Conservation (phyloP, 805 yeast species). For the Candida michaelii region DNA sequence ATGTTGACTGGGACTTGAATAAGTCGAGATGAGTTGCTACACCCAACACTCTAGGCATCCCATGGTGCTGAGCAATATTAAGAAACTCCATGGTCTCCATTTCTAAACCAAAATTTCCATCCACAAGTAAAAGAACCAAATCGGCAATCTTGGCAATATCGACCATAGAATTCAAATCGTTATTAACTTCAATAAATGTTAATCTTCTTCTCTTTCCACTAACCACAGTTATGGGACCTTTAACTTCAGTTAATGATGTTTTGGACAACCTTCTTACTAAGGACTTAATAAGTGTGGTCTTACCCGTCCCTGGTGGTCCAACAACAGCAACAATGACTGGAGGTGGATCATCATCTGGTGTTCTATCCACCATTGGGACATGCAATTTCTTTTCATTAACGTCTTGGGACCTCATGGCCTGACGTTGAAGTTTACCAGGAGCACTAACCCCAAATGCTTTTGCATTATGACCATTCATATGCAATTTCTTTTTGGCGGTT, state of each 20-base stretch:
- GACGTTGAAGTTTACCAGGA: conserved; percentile 82
- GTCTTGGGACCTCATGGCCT: conserved; percentile 84
- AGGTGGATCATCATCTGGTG: conserved; percentile 97
- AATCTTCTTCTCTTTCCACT: conserved; percentile 91
- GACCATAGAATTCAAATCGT: conserved; percentile 92
- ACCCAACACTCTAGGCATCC: conserved; percentile 97
- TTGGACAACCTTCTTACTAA: conserved; percentile 85
- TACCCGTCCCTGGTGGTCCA: conserved; percentile 99
- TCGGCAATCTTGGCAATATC: conserved; percentile 96
- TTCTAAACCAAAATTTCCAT: conserved; percentile 97
- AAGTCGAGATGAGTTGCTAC: conserved; percentile 94
- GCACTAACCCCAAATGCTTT: conserved; percentile 48
- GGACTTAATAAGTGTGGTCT: conserved; percentile 88
- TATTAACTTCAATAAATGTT: conserved; percentile 89
- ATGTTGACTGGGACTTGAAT: conserved; percentile 83
- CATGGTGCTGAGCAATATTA: conserved; percentile 95
- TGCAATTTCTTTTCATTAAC: conserved; percentile 79
- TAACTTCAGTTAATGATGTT: conserved; percentile 78
- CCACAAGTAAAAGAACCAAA: conserved; percentile 81
- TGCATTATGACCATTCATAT: conserved; percentile 67
- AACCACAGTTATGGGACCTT: conserved; percentile 96
- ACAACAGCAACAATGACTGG: conserved; percentile 96
- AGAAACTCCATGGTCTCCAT: conserved; percentile 99
- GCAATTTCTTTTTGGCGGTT: conserved; percentile 82
- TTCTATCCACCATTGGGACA: conserved; percentile 96